Percentiles rank a stretch among this genome's conserved stretches.
Conservation (phyloP, 345 rosid genomes). For the Zanthoxylum bungeanum region DNA sequence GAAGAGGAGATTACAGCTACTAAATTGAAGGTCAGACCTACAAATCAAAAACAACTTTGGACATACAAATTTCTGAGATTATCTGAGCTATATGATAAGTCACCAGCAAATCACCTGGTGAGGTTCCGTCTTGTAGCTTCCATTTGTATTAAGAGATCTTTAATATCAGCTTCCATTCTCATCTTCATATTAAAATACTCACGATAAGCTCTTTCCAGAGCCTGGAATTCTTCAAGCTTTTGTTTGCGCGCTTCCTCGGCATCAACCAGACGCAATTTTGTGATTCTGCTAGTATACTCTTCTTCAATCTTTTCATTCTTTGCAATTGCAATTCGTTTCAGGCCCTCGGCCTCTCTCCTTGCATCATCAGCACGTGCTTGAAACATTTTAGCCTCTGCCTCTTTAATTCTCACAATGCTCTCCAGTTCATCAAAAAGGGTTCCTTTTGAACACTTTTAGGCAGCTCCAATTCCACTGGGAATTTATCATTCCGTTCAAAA, state of each 20-base stretch:
- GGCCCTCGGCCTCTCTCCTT: slow-evolving; percentile 80
- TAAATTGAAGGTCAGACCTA: slow-evolving; percentile 20
- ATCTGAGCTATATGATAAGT: slow-evolving; percentile 3
- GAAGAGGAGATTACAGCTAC: no score
- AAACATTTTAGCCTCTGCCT: slow-evolving; percentile 89
- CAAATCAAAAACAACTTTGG: slow-evolving; percentile 6
- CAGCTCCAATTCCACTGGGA: slow-evolving; percentile 37
- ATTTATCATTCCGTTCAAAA: slow-evolving; percentile 46
- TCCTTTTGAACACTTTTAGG: slow-evolving; percentile 45
- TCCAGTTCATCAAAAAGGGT: slow-evolving; percentile 81
- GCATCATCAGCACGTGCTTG: slow-evolving; percentile 91
- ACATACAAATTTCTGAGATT: background rate
- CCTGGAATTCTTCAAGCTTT: slow-evolving; percentile 66
- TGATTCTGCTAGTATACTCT: slow-evolving; percentile 52
- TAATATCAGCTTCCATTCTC: slow-evolving; percentile 93
- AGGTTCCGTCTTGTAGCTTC: slow-evolving; percentile 75
- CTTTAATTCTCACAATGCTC: slow-evolving; percentile 79
- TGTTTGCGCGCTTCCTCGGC: slow-evolving; percentile 61
- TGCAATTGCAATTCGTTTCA: slow-evolving; percentile 68
- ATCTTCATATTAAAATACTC: slow-evolving; percentile 75
- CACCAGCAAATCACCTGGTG: slow-evolving; percentile 39
- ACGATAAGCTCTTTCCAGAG: slow-evolving; percentile 67
- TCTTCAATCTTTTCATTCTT: slow-evolving; percentile 80
- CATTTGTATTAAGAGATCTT: slow-evolving; percentile 74
- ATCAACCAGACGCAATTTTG: slow-evolving; percentile 61